Evolutionary conservation across 2,329 filamentous ascomycete genomes (phyloP).

Genomic region (Pseudogymnoascus sp.): DNA sequence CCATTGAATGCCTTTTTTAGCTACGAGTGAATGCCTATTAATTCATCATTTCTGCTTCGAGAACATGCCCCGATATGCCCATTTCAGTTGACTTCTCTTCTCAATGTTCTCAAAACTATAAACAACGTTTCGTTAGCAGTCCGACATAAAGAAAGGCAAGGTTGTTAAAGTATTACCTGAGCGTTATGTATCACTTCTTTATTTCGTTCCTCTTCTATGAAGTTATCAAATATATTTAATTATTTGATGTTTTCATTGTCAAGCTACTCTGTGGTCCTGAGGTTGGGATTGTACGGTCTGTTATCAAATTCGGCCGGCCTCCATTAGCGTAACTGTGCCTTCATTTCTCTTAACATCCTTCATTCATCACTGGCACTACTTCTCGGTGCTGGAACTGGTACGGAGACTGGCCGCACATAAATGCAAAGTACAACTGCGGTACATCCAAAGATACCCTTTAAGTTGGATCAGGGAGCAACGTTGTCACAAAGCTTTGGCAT

Average conservation of each 20-base stretch:
- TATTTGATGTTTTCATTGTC: background rate
- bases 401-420: background rate
- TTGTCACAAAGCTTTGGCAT: background rate
- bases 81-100: background rate
- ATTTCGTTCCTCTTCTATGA: background rate
- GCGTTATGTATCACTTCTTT: background rate
- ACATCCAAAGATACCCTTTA: background rate
- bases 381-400: background rate
- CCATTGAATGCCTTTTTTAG: constrained; percentile 17
- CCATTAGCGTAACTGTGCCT: background rate
- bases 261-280: background rate
- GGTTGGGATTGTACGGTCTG: background rate
- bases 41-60: constrained; percentile 10
- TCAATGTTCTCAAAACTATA: background rate
- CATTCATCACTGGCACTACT: background rate
- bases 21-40: constrained; percentile 10
- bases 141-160: background rate
- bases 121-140: background rate
- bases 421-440: background rate
- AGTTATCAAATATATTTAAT: background rate
- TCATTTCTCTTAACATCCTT: background rate
- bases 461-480: background rate
- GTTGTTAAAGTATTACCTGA: background rate
- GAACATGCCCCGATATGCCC: constrained; percentile 1
- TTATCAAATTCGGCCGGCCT: background rate